Conservation (phyloP, 352 stramenopile genomes). For the Globisporangium iwayamae region DNA sequence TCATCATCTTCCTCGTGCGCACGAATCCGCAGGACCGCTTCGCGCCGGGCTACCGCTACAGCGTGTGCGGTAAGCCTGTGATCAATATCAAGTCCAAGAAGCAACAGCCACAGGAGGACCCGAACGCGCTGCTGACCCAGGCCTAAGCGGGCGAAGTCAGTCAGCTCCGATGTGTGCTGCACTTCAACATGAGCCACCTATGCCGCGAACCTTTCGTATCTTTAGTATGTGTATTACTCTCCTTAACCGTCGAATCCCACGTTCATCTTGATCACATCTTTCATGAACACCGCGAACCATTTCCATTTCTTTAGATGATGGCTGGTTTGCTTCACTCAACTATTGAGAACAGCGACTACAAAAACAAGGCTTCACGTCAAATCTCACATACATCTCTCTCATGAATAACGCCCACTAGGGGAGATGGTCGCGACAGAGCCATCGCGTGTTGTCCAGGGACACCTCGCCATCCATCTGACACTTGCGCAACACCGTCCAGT, state of each 20-base stretch:
- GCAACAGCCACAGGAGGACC: constrained; percentile 25
- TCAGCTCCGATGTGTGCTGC: neutral
- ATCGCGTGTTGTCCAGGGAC: constrained; percentile 28
- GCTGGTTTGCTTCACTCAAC: neutral
- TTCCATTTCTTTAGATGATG: too few species aligned
- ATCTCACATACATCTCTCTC: neutral
- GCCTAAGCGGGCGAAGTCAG: constrained; percentile 7
- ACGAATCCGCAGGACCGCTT: constrained; percentile 68
- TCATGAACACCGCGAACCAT: neutral
- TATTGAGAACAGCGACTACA: neutral
- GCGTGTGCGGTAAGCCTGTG: constrained; percentile 47
- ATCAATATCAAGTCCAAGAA: constrained; percentile 54
- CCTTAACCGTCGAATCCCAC: neutral
- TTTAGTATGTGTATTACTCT: constrained; percentile 3
- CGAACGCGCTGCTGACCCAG: constrained; percentile 12
- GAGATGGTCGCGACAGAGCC: constrained; percentile 38
- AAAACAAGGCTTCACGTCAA: neutral
- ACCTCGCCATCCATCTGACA: constrained; percentile 25
- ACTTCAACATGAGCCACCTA: neutral
- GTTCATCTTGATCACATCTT: neutral
- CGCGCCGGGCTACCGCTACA: constrained; percentile 57
- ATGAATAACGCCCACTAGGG: neutral
- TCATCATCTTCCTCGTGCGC: constrained; percentile 59
- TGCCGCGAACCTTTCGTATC: neutral
- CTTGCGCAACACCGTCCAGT: constrained; percentile 38